A percentile compares a stretch with the other conserved stretches of the same genome.
These are phyloP conservation scores for Ophiorrhiza pumila DNA, from an alignment of 257 asterid genomes.

Conservation along the genomic window DNA sequence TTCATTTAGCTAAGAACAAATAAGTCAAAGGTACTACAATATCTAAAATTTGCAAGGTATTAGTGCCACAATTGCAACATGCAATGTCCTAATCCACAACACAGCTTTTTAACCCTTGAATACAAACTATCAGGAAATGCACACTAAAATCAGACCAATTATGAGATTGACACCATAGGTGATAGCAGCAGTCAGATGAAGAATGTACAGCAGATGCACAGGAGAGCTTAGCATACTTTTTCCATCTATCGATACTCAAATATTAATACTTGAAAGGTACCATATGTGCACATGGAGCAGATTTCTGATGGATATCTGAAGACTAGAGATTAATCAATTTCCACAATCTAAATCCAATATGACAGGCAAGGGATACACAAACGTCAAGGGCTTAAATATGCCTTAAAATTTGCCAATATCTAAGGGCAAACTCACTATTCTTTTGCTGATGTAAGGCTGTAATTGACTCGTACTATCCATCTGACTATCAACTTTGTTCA, in stretches of 20 bases:
- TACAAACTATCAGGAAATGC: background rate
- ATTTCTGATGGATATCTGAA: background rate
- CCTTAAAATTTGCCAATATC: background rate
- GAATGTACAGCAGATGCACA: background rate
- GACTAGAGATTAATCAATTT: background rate
- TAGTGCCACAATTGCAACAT: background rate
- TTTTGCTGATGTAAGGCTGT: constrained; percentile 90
- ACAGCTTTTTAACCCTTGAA: background rate
- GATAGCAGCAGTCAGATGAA: background rate
- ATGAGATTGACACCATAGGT: background rate
- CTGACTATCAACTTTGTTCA: constrained; percentile 37
- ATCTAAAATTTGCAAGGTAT: background rate
- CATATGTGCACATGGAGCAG: background rate
- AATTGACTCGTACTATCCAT: constrained; percentile 38
- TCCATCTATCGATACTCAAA: background rate
- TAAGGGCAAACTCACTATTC: constrained; percentile 52
- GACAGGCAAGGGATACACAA: background rate
- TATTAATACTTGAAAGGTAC: background rate
- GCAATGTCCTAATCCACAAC: background rate
- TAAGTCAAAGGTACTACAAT: background rate
- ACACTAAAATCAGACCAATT: background rate
- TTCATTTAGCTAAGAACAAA: background rate
- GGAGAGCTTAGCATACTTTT: background rate
- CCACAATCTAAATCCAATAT: background rate
- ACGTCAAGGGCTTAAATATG: background rate